Percentiles rank a stretch among this genome's conserved stretches.
Conservation (phyloP, 1,139 yeast genomes). For the Candida freyschussii region DNA sequence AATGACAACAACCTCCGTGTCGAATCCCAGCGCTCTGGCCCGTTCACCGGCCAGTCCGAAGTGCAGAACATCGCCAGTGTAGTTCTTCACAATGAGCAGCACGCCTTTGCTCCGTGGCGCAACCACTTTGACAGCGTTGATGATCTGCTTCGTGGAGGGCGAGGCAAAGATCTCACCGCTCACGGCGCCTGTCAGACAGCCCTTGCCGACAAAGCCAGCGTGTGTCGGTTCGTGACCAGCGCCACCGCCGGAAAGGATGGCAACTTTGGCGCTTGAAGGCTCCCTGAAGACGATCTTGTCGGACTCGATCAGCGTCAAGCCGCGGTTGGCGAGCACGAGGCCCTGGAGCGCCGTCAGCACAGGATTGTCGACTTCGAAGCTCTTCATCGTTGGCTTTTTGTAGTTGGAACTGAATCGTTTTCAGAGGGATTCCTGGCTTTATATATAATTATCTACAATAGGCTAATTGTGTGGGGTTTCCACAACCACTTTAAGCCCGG, state of each 20-base stretch:
- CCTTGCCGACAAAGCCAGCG: slow-evolving; percentile 84
- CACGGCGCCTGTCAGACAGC: slow-evolving; percentile 80
- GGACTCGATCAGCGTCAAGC: slow-evolving; percentile 53
- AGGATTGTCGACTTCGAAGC: slow-evolving; percentile 46
- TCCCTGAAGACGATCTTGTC: slow-evolving; percentile 61
- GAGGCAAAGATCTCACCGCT: slow-evolving; percentile 88
- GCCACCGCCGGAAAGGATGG: slow-evolving; percentile 87
- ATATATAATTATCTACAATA: neutral
- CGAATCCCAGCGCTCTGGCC: slow-evolving; percentile 70
- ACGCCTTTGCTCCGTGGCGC: slow-evolving; percentile 55
- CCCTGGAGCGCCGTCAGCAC: slow-evolving; percentile 65
- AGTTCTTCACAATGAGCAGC: slow-evolving; percentile 76
- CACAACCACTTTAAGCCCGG: slow-evolving; percentile 22
- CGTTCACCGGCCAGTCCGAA: slow-evolving; percentile 89
- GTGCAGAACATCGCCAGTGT: slow-evolving; percentile 90
- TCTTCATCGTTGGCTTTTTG: slow-evolving; percentile 22
- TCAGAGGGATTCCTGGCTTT: neutral
- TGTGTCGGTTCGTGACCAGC: slow-evolving; percentile 95
- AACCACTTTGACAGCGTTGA: slow-evolving; percentile 50
- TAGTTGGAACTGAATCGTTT: neutral
- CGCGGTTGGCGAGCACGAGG: slow-evolving; percentile 63
- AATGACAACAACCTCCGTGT: slow-evolving; percentile 68
- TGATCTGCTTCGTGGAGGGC: slow-evolving; percentile 84
- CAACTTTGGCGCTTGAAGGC: slow-evolving; percentile 44
- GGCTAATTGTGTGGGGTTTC: neutral